Evolutionary conservation across 768 basidiomycete species (phyloP), one percentile per base, ranked within the genome.

Genomic region (Serendipita sp.): DNA sequence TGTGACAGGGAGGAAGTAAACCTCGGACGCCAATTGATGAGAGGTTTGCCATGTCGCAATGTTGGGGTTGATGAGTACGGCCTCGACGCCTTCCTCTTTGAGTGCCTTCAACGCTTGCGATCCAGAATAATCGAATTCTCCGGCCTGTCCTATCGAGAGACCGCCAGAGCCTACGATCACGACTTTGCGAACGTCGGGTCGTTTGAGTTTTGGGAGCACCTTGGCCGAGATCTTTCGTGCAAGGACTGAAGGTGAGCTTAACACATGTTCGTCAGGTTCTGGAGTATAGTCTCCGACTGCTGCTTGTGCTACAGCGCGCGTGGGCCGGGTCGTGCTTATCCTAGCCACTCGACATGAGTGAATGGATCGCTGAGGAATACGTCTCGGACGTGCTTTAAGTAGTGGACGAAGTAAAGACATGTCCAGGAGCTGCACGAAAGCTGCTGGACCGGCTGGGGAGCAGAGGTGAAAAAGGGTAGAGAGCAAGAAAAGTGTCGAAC

Each of bases 11-110:
- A 99, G 76, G 77, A 98, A 99, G 77, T 98, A 99, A 69, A 98
- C 92, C 73, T 97, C 91, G 1, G 87, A 87, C 33, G 96, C 96
- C 67, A 99, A 80, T 73, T 97, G 86, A 72, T 99, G 96, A 5
- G 94, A 97, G 1, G 96, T 98, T 76, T 99, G 96, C 87, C 95
- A 97, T 34, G 96, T 98, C 46, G 96, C 95, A 68, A 98, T 97
- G 72, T 99, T 98, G 53, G 96, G 96, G 74, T 98, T 99, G 74
- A 99, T 91, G 67, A 99, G 85, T 67, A 99, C 85, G 36, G 92
- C 90, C 64, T 88, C 82, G 62, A 99, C 86, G 63, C 94, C 94
- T 73, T 94, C 91, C 74, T 99, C 96, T 69, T 86, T 84, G 62
- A 99, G 84, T 15, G 96, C 96, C 74, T 99, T 98, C 75, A 99